These are phyloP conservation scores for Silene uniflora DNA, from an alignment of 148 eudicot species.

Conservation along the genomic window DNA sequence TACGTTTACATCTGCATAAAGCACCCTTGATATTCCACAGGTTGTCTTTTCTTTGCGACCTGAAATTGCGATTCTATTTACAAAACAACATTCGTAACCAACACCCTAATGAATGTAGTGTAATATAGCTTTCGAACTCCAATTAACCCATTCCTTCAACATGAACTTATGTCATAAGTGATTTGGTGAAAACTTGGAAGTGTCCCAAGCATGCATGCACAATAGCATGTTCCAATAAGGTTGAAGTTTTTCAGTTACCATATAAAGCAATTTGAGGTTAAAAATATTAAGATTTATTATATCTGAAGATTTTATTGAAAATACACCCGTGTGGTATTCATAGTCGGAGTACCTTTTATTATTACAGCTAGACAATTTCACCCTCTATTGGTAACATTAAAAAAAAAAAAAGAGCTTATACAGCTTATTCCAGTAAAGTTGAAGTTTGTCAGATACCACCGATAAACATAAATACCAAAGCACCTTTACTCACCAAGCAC, in stretches of 20 bases:
- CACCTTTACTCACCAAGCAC: constrained; percentile 54
- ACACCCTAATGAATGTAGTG: background rate
- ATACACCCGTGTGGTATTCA: background rate
- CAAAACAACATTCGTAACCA: no score
- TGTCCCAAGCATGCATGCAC: background rate
- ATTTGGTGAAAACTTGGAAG: background rate
- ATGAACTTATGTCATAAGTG: constrained; percentile 1
- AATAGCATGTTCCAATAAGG: no score
- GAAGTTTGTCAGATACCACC: background rate
- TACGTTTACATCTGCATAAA: no score
- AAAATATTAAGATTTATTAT: background rate
- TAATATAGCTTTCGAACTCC: constrained; percentile 8
- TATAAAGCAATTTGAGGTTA: background rate
- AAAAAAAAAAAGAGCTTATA: background rate
- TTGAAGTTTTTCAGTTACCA: no score
- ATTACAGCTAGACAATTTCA: no score
- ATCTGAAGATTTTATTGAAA: background rate
- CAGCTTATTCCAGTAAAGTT: background rate
- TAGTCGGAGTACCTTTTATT: no score
- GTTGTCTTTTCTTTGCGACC: no score
- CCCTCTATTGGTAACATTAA: background rate
- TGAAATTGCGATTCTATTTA: no score
- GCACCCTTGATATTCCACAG: no score
- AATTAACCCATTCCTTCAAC: background rate
- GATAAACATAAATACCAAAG: constrained; percentile 2